Evolutionary conservation across 2,329 filamentous ascomycete genomes (phyloP).

Genomic region (Herpotrichia juniperi): DNA sequence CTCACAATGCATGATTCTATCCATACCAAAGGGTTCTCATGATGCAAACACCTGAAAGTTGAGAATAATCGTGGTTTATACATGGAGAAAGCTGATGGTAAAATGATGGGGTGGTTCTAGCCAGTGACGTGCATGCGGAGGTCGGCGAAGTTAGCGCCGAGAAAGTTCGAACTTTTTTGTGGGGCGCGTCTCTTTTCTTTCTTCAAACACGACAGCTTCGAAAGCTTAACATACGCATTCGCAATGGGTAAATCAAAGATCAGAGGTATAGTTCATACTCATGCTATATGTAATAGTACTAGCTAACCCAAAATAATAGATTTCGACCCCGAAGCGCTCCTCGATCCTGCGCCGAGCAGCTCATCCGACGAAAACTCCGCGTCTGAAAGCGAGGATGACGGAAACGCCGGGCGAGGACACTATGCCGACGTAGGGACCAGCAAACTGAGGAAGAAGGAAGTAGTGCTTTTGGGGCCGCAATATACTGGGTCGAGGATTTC

Average conservation of each 20-base stretch:
- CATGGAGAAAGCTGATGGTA: conserved; percentile 22
- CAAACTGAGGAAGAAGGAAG: conserved; percentile 77
- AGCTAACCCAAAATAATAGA: conserved; percentile 57
- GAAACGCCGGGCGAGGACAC: conserved; percentile 77
- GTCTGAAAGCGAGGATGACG: conserved; percentile 53
- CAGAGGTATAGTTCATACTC: conserved; percentile 24
- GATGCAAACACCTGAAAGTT: conserved; percentile 56
- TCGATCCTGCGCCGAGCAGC: conserved; percentile 61
- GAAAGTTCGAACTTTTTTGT: conserved; percentile 36
- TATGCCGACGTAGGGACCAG: conserved; percentile 86
- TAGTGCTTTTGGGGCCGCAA: conserved; percentile 72
- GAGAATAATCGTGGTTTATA: conserved; percentile 60
- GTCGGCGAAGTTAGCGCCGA: conserved; percentile 12
- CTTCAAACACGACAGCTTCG: background rate
- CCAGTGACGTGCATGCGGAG: conserved; percentile 8
- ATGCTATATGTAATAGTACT: background rate
- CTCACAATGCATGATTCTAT: background rate
- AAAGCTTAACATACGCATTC: background rate
- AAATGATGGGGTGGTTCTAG: background rate
- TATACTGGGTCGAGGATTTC: conserved; percentile 81
- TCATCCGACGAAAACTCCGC: conserved; percentile 62
- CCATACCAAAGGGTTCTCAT: conserved; percentile 87
- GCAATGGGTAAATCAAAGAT: conserved; percentile 39
- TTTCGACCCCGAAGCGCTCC: conserved; percentile 76
- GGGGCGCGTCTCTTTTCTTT: conserved; percentile 22